These are phyloP conservation scores for Pichia sp. DNA, from an alignment of 1,139 yeast species.

Conservation along the genomic window DNA sequence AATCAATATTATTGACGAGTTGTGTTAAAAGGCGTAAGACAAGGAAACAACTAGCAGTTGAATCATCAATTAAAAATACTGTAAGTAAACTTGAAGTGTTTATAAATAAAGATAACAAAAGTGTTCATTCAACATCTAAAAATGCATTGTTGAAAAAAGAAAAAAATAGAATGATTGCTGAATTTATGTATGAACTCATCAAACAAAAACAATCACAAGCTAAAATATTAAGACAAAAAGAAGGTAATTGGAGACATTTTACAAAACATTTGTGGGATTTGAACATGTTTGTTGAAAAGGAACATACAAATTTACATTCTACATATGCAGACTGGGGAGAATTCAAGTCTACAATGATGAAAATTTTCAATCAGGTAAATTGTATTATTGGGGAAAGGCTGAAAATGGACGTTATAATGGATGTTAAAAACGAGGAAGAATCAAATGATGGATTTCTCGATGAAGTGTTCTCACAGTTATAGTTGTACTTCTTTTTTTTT, in stretches of 20 bases:
- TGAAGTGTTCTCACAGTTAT: constrained; percentile 8
- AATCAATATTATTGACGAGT: constrained; percentile 10
- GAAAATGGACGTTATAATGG: constrained; percentile 5
- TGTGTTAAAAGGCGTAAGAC: constrained; percentile 14
- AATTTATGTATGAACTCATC: constrained; percentile 25
- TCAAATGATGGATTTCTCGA: constrained; percentile 14
- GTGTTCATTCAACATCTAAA: constrained; percentile 23
- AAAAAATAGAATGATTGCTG: constrained; percentile 24
- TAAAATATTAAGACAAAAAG: constrained; percentile 16
- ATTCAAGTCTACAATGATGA: constrained; percentile 25
- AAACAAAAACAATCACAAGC: constrained; percentile 19
- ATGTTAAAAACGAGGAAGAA: constrained; percentile 6
- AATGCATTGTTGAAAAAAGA: constrained; percentile 22
- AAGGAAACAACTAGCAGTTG: constrained; percentile 20
- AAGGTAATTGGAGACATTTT: constrained; percentile 26
- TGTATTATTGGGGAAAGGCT: constrained; percentile 17
- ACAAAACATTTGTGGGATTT: constrained; percentile 14
- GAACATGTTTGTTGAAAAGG: constrained; percentile 14
- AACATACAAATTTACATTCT: constrained; percentile 7
- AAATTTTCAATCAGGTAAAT: constrained; percentile 20
- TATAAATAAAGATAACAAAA: constrained; percentile 25
- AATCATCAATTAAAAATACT: constrained; percentile 18
- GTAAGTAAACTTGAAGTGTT: constrained; percentile 19
- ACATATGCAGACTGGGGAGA: constrained; percentile 20
- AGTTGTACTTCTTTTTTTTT: neutral